These are phyloP conservation scores for Hericium erinaceus DNA, from an alignment of 768 basidiomycete species.

Conservation along the genomic window DNA sequence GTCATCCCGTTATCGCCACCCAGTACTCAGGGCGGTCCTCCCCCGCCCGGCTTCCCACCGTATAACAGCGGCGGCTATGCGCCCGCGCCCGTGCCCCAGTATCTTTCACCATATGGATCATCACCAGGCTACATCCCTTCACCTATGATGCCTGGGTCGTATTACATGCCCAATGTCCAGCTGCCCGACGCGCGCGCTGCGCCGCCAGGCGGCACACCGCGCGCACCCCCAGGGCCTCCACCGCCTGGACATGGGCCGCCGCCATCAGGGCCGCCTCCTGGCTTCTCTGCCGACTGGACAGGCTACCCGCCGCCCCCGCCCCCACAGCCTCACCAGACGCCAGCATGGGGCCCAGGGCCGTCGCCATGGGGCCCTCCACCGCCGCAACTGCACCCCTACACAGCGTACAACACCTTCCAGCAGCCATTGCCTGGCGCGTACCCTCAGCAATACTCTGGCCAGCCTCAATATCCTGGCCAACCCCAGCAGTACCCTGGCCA, in stretches of 20 bases:
- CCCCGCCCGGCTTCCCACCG: neutral
- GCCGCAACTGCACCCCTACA: neutral
- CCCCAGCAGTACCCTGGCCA: neutral
- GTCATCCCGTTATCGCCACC: conserved; percentile 20
- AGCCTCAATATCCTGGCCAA: neutral
- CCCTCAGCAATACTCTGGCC: neutral
- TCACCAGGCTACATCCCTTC: conserved; percentile 11
- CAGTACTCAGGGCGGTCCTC: conserved; percentile 3
- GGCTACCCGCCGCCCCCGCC: conserved; percentile 16
- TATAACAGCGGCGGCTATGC: conserved; percentile 1
- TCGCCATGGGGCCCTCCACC: neutral
- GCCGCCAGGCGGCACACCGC: conserved; percentile 1
- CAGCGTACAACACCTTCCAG: neutral
- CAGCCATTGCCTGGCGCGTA: neutral
- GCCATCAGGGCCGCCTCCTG: conserved; percentile 8
- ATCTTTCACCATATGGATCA: conserved; percentile 12
- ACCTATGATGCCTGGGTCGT: conserved; percentile 20
- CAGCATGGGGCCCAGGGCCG: no score
- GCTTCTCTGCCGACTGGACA: conserved; percentile 24
- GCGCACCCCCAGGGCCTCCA: conserved; percentile 3
- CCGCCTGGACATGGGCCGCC: conserved; percentile 11
- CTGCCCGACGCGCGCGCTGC: conserved; percentile 12
- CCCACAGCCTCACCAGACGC: conserved; percentile 1
- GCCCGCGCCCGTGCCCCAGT: conserved; percentile 8
- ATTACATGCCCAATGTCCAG: conserved; percentile 22